These are phyloP conservation scores for Thyridium curvatum DNA, from an alignment of 2,329 filamentous ascomycete species.

Conservation along the genomic window DNA sequence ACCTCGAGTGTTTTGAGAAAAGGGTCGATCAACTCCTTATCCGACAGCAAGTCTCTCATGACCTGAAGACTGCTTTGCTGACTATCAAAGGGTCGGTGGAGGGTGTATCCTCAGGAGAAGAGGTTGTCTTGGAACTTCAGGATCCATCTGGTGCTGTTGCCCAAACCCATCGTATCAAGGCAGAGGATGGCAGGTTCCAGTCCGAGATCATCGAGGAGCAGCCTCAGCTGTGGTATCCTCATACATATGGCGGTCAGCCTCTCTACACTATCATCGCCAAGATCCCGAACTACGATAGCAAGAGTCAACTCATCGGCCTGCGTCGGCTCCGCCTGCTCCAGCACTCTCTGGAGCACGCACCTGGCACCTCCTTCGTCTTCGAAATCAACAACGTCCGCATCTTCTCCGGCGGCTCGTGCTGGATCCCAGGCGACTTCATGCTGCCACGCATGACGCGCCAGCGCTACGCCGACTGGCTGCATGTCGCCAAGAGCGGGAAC, in stretches of 20 bases:
- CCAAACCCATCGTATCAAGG: neutral
- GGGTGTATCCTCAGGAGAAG: neutral
- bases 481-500: neutral
- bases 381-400: slow-evolving; percentile 11
- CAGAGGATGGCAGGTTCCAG: neutral
- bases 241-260: neutral
- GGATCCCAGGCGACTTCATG: slow-evolving; percentile 13
- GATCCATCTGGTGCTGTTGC: neutral
- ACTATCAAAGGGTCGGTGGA: neutral
- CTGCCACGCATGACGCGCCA: slow-evolving; percentile 6
- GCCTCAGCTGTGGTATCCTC: slow-evolving; percentile 1
- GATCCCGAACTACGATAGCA: neutral
- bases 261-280: neutral
- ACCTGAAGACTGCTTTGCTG: neutral
- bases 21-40: slow-evolving; percentile 33
- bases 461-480: slow-evolving; percentile 12
- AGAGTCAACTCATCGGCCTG: neutral
- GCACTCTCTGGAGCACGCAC: neutral
- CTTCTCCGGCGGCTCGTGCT: slow-evolving; percentile 11
- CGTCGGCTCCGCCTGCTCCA: neutral
- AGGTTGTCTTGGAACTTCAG: neutral
- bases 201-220: neutral
- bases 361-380: neutral
- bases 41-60: neutral
- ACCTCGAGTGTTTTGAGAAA: slow-evolving; percentile 55